Percentiles rank a stretch among this genome's conserved stretches.
Evolutionary conservation across 163 green algal genomes (phyloP).

Genomic region (Volvox carteri): DNA sequence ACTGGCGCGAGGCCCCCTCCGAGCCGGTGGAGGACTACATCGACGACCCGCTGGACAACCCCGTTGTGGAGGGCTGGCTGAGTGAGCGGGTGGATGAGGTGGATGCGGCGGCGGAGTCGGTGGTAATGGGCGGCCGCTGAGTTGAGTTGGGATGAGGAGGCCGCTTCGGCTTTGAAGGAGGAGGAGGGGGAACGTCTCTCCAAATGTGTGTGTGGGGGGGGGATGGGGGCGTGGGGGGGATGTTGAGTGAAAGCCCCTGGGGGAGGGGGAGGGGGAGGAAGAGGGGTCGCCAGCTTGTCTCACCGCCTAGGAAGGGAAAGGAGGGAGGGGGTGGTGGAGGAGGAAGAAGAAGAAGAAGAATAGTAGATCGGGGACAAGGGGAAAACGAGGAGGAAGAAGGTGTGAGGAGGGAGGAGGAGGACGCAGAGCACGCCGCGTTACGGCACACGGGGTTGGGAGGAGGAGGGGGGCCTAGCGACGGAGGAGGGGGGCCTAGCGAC

Average conservation of each 20-base stretch:
- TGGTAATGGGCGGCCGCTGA: neutral
- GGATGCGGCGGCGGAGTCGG: conserved; percentile 1
- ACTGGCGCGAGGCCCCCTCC: conserved; percentile 2
- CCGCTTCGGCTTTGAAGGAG: no score
- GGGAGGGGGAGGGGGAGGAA: neutral
- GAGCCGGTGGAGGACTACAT: conserved; percentile 48
- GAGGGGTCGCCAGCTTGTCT: no score
- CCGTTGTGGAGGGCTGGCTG: neutral
- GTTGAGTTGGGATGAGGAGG: no score
- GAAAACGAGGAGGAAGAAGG: neutral
- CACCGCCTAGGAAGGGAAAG: no score
- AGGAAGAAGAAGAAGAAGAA: neutral
- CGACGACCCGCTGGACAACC: conserved; percentile 45
- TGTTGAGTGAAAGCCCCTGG: no score
- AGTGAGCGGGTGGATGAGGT: neutral
- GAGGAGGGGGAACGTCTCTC: no score
- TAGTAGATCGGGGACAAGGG: neutral
- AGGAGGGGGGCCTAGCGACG: neutral
- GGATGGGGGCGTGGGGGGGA: no score
- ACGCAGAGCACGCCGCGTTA: neutral
- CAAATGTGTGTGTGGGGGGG: no score
- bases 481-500: neutral
- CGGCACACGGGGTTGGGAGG: neutral
- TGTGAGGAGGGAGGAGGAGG: neutral
- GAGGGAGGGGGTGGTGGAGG: neutral